phyloP scores from a whole-genome alignment of 2,329 filamentous ascomycete genomes.

The Penicillium paneum region DNA sequence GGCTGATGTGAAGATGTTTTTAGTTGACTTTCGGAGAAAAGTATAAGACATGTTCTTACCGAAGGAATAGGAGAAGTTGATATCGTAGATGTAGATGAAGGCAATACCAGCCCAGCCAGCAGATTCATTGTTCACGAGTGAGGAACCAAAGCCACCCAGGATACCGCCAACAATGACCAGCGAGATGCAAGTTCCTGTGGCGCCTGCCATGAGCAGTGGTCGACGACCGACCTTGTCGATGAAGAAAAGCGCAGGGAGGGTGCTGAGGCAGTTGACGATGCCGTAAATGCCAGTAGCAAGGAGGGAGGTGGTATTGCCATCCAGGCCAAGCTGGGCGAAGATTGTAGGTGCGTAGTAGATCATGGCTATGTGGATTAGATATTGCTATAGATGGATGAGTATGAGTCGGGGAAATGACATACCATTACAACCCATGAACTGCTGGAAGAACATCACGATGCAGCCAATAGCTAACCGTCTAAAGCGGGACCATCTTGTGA shows the following conservation, averaged over 20 bases:
- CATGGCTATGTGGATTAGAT: slow-evolving; percentile 30
- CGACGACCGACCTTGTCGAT: slow-evolving; percentile 37
- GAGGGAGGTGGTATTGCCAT: slow-evolving; percentile 36
- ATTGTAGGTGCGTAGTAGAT: slow-evolving; percentile 52
- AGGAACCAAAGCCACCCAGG: slow-evolving; percentile 32
- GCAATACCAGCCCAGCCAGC: slow-evolving; percentile 40
- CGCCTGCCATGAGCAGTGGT: slow-evolving; percentile 36
- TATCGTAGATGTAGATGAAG: slow-evolving; percentile 40
- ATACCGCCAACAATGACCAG: slow-evolving; percentile 38
- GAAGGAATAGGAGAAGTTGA: slow-evolving; percentile 40
- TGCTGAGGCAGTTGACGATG: slow-evolving; percentile 39
- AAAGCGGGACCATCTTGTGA: slow-evolving; percentile 37
- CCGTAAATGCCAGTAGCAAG: slow-evolving; percentile 40
- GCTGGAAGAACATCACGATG: slow-evolving; percentile 44
- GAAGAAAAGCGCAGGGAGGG: slow-evolving; percentile 35
- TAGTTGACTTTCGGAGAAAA: background rate
- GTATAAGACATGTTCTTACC: slow-evolving; percentile 20
- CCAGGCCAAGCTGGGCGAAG: slow-evolving; percentile 45
- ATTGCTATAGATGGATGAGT: background rate
- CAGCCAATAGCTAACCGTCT: slow-evolving; percentile 40
- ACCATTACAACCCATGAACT: slow-evolving; percentile 50
- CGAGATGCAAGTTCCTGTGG: slow-evolving; percentile 35
- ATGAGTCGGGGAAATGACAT: background rate
- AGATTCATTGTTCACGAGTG: slow-evolving; percentile 26
- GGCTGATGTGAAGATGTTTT: slow-evolving; percentile 18